These are phyloP conservation scores for Macrolepiota fuliginosa DNA, from an alignment of 768 basidiomycete genomes.

Conservation along the genomic window DNA sequence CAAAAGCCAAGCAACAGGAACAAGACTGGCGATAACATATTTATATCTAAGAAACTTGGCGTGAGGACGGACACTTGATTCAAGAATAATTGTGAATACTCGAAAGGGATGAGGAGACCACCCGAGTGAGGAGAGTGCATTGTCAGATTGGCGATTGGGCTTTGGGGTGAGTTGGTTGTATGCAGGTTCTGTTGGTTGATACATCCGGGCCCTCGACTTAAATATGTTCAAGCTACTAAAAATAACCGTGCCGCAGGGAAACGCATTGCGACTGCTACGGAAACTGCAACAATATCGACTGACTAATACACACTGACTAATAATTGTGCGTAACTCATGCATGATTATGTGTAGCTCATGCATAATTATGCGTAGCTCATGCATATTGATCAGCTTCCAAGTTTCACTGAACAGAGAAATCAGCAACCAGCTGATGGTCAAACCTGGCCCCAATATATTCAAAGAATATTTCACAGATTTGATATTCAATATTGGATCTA, in stretches of 20 bases:
- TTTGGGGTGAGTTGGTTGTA: background rate
- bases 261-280: background rate
- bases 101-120: background rate
- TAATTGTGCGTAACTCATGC: too few species aligned
- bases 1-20: conserved; percentile 51
- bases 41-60: background rate
- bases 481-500: too few species aligned
- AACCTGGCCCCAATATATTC: too few species aligned
- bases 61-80: background rate
- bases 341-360: too few species aligned
- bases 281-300: too few species aligned
- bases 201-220: background rate
- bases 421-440: too few species aligned
- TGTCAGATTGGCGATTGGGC: background rate
- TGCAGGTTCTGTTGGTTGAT: background rate
- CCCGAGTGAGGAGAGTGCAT: background rate
- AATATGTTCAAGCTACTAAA: background rate
- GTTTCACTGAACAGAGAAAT: too few species aligned
- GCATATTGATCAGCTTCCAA: too few species aligned
- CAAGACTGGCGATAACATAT: conserved; percentile 54
- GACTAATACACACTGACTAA: too few species aligned
- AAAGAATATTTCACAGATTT: too few species aligned
- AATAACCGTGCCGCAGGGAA: background rate
- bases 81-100: background rate
- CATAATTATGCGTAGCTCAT: too few species aligned